Evolutionary conservation across 2,329 filamentous ascomycete species (phyloP).

Genomic region (Apiospora aurea): DNA sequence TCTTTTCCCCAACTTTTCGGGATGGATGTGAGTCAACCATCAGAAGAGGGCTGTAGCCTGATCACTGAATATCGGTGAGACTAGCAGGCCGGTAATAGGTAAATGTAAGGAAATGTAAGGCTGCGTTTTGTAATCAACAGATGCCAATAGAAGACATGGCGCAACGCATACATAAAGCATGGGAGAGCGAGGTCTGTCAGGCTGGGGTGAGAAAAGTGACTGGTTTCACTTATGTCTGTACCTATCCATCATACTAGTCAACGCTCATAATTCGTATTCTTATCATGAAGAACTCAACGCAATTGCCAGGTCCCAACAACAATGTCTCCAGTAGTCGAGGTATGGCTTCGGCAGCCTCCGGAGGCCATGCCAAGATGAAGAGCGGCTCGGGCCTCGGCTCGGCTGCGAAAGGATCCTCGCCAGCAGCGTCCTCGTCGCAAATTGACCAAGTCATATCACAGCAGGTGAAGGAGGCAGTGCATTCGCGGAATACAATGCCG

Average conservation of each 20-base stretch:
- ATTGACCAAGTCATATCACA: background rate
- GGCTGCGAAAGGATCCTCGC: background rate
- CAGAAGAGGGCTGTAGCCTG: background rate
- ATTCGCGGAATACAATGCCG: background rate
- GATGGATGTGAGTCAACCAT: constrained; percentile 4
- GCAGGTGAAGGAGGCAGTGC: background rate
- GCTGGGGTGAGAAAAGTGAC: background rate
- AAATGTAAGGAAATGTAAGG: background rate
- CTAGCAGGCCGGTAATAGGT: background rate
- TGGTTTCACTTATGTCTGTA: background rate
- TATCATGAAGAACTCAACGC: background rate
- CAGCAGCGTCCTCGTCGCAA: background rate
- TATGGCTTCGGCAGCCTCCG: background rate
- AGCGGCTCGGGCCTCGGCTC: background rate
- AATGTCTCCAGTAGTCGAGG: background rate
- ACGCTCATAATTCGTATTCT: background rate
- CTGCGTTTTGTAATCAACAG: background rate
- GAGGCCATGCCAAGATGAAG: background rate
- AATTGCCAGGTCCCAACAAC: background rate
- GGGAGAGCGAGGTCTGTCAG: background rate
- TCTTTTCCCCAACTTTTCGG: background rate
- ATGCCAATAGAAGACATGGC: background rate
- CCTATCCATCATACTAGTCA: background rate
- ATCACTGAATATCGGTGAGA: constrained; percentile 11
- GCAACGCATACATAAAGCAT: constrained; percentile 2